A percentile compares a stretch with the other conserved stretches of the same genome.
phyloP scores from a whole-genome alignment of 1,284 basidiomycete genomes.

The Cryptococcus sp. region DNA sequence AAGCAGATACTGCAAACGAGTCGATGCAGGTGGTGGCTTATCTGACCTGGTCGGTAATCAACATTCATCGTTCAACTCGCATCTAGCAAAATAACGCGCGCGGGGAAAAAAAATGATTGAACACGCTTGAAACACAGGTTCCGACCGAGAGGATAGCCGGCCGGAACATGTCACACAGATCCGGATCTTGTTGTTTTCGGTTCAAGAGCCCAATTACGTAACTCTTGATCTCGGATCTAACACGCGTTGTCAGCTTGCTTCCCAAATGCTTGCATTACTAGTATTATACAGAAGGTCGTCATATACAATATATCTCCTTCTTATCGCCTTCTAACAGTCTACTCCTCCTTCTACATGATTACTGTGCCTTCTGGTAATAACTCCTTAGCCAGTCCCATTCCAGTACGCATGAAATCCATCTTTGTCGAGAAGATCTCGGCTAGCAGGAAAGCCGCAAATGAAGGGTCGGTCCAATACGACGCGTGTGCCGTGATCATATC shows the following conservation, averaged over 20 bases:
- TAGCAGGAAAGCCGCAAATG: constrained; percentile 51
- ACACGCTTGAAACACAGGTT: too few species aligned
- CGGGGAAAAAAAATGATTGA: too few species aligned
- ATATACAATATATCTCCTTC: neutral
- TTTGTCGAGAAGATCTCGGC: constrained; percentile 49
- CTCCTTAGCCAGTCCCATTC: constrained; percentile 35
- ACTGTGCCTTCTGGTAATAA: constrained; percentile 25
- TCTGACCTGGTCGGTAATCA: neutral
- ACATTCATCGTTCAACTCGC: too few species aligned
- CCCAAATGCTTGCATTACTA: too few species aligned
- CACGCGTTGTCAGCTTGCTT: too few species aligned
- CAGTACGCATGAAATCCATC: constrained; percentile 45
- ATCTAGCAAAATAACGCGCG: too few species aligned
- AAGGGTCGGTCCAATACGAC: constrained; percentile 49
- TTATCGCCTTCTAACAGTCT: neutral
- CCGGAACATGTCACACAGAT: too few species aligned
- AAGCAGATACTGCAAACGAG: too few species aligned
- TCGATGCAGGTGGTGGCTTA: neutral
- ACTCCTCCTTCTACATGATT: neutral
- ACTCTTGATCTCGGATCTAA: too few species aligned
- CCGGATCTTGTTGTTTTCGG: too few species aligned
- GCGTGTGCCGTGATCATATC: constrained; percentile 51
- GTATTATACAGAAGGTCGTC: neutral
- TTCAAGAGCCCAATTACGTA: too few species aligned
- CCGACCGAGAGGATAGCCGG: too few species aligned